Conservation (phyloP, 148 eudicot species). For the Spergularia bocconei region DNA sequence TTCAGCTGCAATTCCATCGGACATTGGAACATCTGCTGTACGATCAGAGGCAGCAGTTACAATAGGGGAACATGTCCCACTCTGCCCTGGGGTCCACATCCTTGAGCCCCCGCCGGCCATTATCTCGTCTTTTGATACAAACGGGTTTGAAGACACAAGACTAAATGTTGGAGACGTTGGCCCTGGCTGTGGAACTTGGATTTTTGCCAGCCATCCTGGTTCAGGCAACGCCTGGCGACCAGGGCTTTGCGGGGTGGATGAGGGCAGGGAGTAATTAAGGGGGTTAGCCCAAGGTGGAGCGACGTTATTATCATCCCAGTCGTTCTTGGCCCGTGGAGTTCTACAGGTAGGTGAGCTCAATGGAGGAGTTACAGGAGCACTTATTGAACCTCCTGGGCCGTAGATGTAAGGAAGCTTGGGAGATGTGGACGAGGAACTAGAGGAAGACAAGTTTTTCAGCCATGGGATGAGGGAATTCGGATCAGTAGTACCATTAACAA, state of each 20-base stretch:
- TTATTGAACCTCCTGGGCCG: constrained; percentile 74
- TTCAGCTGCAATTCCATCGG: constrained; percentile 77
- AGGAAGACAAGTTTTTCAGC: constrained; percentile 90
- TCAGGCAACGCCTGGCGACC: constrained; percentile 60
- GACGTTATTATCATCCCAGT: constrained; percentile 54
- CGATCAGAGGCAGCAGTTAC: constrained; percentile 56
- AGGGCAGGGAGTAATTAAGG: constrained; percentile 54
- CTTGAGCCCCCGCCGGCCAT: constrained; percentile 60
- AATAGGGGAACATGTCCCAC: constrained; percentile 91
- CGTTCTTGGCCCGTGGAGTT: constrained; percentile 65
- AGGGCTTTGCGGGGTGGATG: constrained; percentile 82
- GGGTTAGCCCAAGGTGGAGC: constrained; percentile 59
- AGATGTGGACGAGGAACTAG: constrained; percentile 56
- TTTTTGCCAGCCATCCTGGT: constrained; percentile 74
- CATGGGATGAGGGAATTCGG: constrained; percentile 93
- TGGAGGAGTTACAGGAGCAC: constrained; percentile 97
- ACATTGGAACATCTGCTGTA: constrained; percentile 78
- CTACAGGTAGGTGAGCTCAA: constrained; percentile 82
- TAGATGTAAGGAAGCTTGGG: constrained; percentile 68
- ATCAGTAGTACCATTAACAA: constrained; percentile 40
- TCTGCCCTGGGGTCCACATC: constrained; percentile 98
- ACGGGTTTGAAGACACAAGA: constrained; percentile 74
- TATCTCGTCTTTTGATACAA: constrained; percentile 58
- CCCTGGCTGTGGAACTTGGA: constrained; percentile 63
- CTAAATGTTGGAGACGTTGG: constrained; percentile 89